Evolutionary conservation across 176 grass and related monocot species (phyloP).

Genomic region (Phoenix dactylifera): DNA sequence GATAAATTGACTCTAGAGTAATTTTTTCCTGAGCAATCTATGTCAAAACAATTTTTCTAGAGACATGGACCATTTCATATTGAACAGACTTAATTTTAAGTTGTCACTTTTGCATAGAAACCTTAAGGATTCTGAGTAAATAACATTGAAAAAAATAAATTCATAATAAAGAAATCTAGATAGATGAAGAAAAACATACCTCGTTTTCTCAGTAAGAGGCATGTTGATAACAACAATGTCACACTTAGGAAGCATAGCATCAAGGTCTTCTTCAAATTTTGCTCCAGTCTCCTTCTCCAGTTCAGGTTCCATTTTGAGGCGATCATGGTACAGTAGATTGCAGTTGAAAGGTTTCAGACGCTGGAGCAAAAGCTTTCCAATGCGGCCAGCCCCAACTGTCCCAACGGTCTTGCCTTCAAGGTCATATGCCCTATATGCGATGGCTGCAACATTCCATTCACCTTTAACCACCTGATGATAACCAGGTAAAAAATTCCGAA

Average conservation of each 20-base stretch:
- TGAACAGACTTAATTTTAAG: too few relatives aligned
- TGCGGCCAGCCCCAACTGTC: constrained; percentile 81
- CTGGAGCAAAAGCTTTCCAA: constrained; percentile 66
- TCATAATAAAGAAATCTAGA: too few relatives aligned
- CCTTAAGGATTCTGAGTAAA: too few relatives aligned
- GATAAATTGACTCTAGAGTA: too few relatives aligned
- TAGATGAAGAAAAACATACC: constrained; percentile 22
- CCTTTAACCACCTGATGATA: constrained; percentile 74
- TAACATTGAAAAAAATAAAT: too few relatives aligned
- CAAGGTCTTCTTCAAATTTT: constrained; percentile 75
- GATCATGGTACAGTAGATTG: constrained; percentile 82
- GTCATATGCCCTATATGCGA: constrained; percentile 82
- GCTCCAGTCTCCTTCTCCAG: constrained; percentile 84
- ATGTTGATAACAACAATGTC: constrained; percentile 85
- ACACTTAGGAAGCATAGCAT: constrained; percentile 88
- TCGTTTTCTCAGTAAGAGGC: constrained; percentile 91
- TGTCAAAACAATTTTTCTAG: too few relatives aligned
- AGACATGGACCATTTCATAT: too few relatives aligned
- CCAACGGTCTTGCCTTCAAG: constrained; percentile 83
- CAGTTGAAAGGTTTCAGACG: constrained; percentile 87
- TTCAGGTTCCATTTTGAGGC: constrained; percentile 46
- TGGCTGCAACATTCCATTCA: constrained; percentile 86
- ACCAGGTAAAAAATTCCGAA: constrained; percentile 87
- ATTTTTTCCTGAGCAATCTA: too few relatives aligned
- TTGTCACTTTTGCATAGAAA: too few relatives aligned